Percentiles rank a stretch among this genome's conserved stretches.
Evolutionary conservation across 495 filamentous ascomycete species (phyloP).

Genomic region (Penicilliopsis zonata): DNA sequence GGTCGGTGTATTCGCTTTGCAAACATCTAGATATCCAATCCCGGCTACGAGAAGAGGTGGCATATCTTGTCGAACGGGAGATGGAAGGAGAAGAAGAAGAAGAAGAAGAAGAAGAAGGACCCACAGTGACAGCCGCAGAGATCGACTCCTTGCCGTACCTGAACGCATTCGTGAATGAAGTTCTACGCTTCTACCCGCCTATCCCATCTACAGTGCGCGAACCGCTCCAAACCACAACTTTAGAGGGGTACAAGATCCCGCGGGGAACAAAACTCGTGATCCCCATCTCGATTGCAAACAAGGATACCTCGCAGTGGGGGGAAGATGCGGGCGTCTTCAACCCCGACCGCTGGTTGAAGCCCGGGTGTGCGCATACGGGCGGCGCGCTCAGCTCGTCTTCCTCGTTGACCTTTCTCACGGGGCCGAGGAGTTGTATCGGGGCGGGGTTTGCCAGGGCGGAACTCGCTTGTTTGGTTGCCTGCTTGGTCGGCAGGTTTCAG

Average conservation of each 20-base stretch:
- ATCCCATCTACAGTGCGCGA: conserved; percentile 51
- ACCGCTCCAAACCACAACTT: conserved; percentile 49
- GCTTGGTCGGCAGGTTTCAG: conserved; percentile 57
- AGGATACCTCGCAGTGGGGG: conserved; percentile 69
- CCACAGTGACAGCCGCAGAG: conserved; percentile 37
- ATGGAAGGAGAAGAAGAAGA: conserved; percentile 13
- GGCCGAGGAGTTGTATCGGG: conserved; percentile 74
- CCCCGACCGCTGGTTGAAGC: conserved; percentile 65
- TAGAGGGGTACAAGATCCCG: conserved; percentile 43
- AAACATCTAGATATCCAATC: conserved; percentile 44
- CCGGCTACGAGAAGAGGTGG: conserved; percentile 46
- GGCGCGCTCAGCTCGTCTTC: conserved; percentile 53
- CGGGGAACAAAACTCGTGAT: conserved; percentile 41
- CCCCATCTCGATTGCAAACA: conserved; percentile 51
- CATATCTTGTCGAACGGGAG: conserved; percentile 46
- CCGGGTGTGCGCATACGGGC: conserved; percentile 36
- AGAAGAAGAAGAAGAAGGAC: conserved; percentile 8
- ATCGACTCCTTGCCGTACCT: conserved; percentile 49
- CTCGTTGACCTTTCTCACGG: conserved; percentile 75
- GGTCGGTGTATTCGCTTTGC: conserved; percentile 48
- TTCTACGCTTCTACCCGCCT: conserved; percentile 44
- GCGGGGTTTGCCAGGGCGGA: conserved; percentile 71
- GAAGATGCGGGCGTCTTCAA: conserved; percentile 65
- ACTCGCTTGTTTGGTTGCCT: conserved; percentile 70
- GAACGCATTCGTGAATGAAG: conserved; percentile 49